Conservation (phyloP, 176 grass and related monocot genomes). For the Chloris gayana region DNA sequence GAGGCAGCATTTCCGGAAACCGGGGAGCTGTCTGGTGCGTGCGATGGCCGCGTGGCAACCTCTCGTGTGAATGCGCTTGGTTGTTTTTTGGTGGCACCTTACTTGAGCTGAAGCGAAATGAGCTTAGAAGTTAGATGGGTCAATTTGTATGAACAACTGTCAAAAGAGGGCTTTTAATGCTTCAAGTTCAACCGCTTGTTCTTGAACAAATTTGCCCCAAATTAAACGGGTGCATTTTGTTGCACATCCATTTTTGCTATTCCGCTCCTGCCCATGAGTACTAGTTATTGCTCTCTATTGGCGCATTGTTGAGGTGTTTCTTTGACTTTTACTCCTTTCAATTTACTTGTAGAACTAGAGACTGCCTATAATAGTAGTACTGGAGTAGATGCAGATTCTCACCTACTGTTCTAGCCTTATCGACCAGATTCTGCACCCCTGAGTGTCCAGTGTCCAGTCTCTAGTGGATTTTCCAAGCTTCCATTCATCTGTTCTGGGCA, state of each 20-base stretch:
- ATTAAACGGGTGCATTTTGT: constrained; percentile 1
- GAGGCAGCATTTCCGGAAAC: constrained; percentile 29
- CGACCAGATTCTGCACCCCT: not conserved
- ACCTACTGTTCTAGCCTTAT: constrained; percentile 5
- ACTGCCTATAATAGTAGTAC: not conserved
- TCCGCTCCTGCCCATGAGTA: not conserved
- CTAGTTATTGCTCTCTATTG: not conserved
- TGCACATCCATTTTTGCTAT: not conserved
- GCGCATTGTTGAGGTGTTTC: not conserved
- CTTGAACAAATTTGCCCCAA: not conserved
- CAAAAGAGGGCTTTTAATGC: not conserved
- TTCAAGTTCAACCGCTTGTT: not conserved
- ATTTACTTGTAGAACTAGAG: constrained; percentile 6
- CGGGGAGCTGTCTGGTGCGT: constrained; percentile 20
- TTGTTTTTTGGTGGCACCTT: not conserved
- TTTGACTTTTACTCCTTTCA: not conserved
- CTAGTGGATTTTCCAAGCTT: not conserved
- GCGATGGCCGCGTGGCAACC: constrained; percentile 29
- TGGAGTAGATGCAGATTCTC: not conserved
- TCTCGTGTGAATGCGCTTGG: constrained; percentile 22
- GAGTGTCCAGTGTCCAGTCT: not conserved
- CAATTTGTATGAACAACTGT: not conserved
- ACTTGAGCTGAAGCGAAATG: not conserved
- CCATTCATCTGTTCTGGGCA: not conserved
- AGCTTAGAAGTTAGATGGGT: not conserved